These are phyloP conservation scores for Phaeosphaeria sp. DNA, from an alignment of 2,329 filamentous ascomycete genomes.

Conservation along the genomic window DNA sequence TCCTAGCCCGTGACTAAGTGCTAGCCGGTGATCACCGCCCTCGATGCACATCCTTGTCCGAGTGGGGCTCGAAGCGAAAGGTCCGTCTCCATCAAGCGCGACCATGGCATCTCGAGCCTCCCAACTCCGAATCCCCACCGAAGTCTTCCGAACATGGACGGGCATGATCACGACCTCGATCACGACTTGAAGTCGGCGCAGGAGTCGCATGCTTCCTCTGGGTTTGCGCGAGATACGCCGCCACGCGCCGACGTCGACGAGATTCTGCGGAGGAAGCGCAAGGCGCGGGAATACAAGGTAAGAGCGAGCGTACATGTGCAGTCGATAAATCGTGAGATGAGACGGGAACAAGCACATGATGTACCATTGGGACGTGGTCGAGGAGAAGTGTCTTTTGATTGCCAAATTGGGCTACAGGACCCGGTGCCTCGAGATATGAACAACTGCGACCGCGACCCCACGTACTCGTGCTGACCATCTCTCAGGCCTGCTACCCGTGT, in stretches of 20 bases:
- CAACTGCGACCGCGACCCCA: conserved; percentile 15
- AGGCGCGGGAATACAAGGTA: conserved; percentile 59
- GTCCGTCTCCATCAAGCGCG: conserved; percentile 17
- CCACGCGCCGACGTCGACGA: conserved; percentile 57
- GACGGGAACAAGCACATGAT: background rate
- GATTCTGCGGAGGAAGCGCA: conserved; percentile 57
- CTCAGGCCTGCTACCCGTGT: conserved; percentile 57
- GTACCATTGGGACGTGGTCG: background rate
- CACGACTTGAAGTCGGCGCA: conserved; percentile 22
- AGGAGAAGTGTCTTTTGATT: conserved; percentile 9
- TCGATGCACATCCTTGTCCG: background rate
- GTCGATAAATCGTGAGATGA: background rate
- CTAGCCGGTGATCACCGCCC: background rate
- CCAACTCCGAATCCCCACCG: conserved; percentile 14
- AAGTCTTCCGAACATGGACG: conserved; percentile 37
- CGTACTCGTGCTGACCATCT: conserved; percentile 25
- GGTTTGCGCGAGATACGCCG: conserved; percentile 44
- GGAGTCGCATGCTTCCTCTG: conserved; percentile 27
- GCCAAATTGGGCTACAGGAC: conserved; percentile 21
- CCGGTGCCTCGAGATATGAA: conserved; percentile 16
- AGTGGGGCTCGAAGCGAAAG: conserved; percentile 13
- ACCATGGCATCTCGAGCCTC: background rate
- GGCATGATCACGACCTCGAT: conserved; percentile 12
- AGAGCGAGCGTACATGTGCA: conserved; percentile 6
- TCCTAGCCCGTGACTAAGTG: conserved; percentile 14